Percentiles rank a stretch among this genome's conserved stretches.
Evolutionary conservation across 169 alveolate genomes (phyloP).

Genomic region (Cyclospora cayetanensis): DNA sequence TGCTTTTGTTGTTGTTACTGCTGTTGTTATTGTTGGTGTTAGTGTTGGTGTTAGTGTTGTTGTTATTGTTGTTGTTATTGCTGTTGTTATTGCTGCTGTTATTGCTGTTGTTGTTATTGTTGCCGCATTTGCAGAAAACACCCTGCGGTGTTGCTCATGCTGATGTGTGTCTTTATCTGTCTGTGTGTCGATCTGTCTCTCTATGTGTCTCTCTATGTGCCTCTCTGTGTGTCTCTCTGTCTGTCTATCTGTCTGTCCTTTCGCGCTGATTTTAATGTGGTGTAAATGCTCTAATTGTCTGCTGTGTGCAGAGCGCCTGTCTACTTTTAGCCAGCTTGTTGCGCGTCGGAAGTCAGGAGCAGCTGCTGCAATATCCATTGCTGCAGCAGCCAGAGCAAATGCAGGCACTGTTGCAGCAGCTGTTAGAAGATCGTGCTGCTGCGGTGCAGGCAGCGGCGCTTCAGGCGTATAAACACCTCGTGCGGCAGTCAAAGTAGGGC

Average conservation of each 20-base stretch:
- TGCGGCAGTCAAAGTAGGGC: conserved; percentile 21
- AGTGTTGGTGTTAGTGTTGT: not conserved
- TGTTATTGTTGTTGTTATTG: not conserved
- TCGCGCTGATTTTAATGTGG: not conserved
- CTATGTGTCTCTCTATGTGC: not conserved
- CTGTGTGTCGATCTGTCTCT: not conserved
- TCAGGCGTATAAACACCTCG: not conserved
- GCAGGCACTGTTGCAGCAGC: not conserved
- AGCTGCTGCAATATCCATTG: not conserved
- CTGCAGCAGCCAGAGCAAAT: not conserved
- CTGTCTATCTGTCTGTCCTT: not conserved
- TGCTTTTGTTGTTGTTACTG: not conserved
- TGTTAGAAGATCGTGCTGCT: not conserved
- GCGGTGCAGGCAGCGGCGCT: conserved; percentile 11
- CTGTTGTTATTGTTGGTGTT: not conserved
- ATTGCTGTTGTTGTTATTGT: not conserved
- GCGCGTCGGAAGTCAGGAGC: not conserved
- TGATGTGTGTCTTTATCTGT: not conserved
- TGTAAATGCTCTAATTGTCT: not conserved
- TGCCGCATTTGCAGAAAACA: not conserved
- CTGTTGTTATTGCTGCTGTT: not conserved
- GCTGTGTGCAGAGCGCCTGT: conserved; percentile 26
- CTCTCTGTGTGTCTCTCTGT: not conserved
- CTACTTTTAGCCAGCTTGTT: not conserved
- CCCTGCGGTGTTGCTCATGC: not conserved